Conservation (phyloP, 192 early-diverging fungal genomes). For the Linnemannia elongata region DNA sequence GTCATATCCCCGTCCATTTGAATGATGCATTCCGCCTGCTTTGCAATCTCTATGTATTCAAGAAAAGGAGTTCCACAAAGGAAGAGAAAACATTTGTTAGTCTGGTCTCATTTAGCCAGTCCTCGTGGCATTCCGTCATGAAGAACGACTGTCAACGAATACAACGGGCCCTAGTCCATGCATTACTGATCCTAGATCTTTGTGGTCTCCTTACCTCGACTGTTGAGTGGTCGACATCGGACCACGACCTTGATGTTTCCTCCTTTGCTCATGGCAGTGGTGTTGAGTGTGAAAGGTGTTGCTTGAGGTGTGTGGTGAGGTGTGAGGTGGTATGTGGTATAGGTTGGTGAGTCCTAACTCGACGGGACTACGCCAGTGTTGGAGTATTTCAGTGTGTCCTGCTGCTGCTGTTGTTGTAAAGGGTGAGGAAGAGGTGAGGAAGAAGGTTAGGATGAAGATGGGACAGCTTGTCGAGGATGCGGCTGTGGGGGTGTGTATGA, state of each 20-base stretch:
- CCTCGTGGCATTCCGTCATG: not conserved
- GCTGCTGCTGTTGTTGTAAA: not conserved
- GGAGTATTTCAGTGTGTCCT: not conserved
- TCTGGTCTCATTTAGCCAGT: not conserved
- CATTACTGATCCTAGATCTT: constrained; percentile 1
- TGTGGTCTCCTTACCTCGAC: constrained; percentile 65
- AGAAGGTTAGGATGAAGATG: not conserved
- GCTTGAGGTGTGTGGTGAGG: not conserved
- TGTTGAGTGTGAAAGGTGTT: not conserved
- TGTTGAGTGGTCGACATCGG: constrained; percentile 83
- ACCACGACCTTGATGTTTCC: constrained; percentile 83
- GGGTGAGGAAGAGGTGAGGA: not conserved
- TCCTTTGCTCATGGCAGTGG: constrained; percentile 43
- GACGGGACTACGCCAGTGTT: not conserved
- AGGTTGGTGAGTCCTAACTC: not conserved
- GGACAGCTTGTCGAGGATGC: not conserved
- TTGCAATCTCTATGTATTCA: constrained; percentile 63
- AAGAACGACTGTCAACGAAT: not conserved
- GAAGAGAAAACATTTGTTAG: not conserved
- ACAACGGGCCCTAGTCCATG: constrained; percentile 2
- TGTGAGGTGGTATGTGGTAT: not conserved
- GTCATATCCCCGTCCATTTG: constrained; percentile 83
- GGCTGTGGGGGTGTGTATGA: not conserved
- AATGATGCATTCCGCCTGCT: constrained; percentile 75
- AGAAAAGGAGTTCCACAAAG: not conserved